Conservation (phyloP, 495 filamentous ascomycete genomes). For the Lepraria neglecta region DNA sequence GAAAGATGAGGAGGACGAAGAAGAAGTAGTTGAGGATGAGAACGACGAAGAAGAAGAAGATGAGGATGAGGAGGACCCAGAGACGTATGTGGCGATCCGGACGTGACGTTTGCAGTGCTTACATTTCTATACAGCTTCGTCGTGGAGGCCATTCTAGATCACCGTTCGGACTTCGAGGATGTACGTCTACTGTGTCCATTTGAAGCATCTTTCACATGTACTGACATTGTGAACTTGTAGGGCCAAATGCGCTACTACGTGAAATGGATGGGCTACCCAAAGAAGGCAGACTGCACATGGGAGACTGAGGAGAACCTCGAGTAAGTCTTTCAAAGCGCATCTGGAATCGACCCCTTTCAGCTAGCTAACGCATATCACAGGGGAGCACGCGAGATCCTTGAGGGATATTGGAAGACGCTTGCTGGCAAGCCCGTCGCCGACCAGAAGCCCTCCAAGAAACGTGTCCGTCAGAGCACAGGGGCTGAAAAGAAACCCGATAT, state of each 20-base stretch:
- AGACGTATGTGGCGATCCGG: constrained; percentile 30
- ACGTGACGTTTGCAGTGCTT: neutral
- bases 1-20: constrained; percentile 20
- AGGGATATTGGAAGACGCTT: constrained; percentile 49
- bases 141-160: constrained; percentile 53
- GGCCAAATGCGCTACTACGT: constrained; percentile 44
- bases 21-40: constrained; percentile 30
- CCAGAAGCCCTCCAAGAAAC: constrained; percentile 27
- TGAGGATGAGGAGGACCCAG: constrained; percentile 32
- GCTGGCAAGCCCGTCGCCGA: constrained; percentile 48
- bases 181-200: constrained; percentile 33
- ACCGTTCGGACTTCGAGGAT: constrained; percentile 33
- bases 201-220: constrained; percentile 30
- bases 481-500: constrained; percentile 7
- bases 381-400: constrained; percentile 47
- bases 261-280: constrained; percentile 60
- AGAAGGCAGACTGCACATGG: constrained; percentile 48
- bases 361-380: constrained; percentile 31
- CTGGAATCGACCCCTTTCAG: neutral
- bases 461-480: constrained; percentile 27
- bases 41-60: constrained; percentile 28
- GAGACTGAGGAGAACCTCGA: constrained; percentile 54
- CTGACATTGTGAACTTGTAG: constrained; percentile 28
- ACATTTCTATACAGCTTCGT: constrained; percentile 42
- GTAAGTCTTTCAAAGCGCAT: constrained; percentile 30